Evolutionary conservation across 2,329 filamentous ascomycete genomes (phyloP), one percentile per base, ranked within the genome.

Genomic region (Beauveria australis): DNA sequence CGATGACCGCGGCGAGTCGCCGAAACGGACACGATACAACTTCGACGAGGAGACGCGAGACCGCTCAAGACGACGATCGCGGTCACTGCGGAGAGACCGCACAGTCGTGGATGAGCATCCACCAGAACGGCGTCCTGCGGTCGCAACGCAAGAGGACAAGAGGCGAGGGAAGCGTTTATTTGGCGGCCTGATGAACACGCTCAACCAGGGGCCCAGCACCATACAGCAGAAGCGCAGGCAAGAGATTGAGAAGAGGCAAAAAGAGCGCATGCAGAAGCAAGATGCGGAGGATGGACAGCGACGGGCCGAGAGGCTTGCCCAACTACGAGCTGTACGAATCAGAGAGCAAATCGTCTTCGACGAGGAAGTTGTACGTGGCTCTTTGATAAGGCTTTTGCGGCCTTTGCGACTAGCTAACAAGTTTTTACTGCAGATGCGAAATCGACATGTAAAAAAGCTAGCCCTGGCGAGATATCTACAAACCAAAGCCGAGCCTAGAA

Each of bases 141-240:
- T 65, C 8, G 70, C 69, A 44, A 69, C 67, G 7, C 72, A 86
- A 61, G 89, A 95, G 68, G 93, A 97, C 71, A 91, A 87, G 73
- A 91, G 89, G 71, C 88, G 93, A 43, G 89, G 90, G 24, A 88
- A 89, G 73, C 84, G 93, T 58, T 79, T 97, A 63, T 97, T 97
- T 70, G 92, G 93, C 63, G 89, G 88, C 41, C 76, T 95, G 61
- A 78, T 94, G 62, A 89, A 82, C 71, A 91, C 89, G 43, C 80
- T 96, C 63, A 91, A 88, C 73, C 89, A 93, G 75, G 87, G 82
- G 67, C 81, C 81, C 70, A 82, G 79, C 66, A 79, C 71, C 76
- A 80, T 76, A 65, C 83, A 79, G 78, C 83, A 79, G 78, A 85
- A 88, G 74, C 88, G 84, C 67, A 86, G 89, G 61, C 83, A 82